Percentiles rank a stretch among this genome's conserved stretches.
Evolutionary conservation across 192 early-diverging fungal genomes (phyloP).

Genomic region (Thoreauomyces humboldtii): DNA sequence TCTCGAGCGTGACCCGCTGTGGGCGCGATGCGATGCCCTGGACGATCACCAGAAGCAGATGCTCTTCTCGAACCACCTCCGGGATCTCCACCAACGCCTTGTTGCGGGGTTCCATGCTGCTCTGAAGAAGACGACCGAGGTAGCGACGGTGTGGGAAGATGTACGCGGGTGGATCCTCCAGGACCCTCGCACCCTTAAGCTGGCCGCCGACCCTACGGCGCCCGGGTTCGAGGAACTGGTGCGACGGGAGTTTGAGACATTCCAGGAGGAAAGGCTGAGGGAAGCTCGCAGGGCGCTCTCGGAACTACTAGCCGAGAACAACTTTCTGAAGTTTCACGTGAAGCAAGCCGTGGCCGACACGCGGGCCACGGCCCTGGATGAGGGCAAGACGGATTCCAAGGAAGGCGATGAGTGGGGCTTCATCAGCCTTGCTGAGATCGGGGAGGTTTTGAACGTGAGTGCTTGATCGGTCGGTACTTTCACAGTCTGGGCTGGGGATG

Average conservation of each 20-base stretch:
- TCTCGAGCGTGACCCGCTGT: slow-evolving; percentile 47
- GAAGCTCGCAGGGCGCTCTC: slow-evolving; percentile 39
- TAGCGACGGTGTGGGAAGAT: slow-evolving; percentile 49
- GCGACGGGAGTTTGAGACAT: slow-evolving; percentile 31
- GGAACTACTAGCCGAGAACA: slow-evolving; percentile 48
- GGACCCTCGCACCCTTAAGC: slow-evolving; percentile 37
- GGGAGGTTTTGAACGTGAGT: slow-evolving; percentile 47
- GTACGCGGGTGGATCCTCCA: slow-evolving; percentile 25
- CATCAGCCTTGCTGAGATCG: slow-evolving; percentile 47
- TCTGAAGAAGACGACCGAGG: slow-evolving; percentile 32
- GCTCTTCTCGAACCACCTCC: slow-evolving; percentile 45
- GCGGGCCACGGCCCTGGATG: slow-evolving; percentile 34
- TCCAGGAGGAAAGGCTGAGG: slow-evolving; percentile 27
- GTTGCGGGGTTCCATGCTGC: slow-evolving; percentile 41
- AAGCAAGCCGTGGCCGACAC: slow-evolving; percentile 39
- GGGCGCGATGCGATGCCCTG: slow-evolving; percentile 31
- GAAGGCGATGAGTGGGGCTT: slow-evolving; percentile 48
- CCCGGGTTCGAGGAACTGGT: neutral
- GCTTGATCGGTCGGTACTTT: no score
- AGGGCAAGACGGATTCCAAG: slow-evolving; percentile 36
- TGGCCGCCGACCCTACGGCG: neutral
- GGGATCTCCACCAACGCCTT: slow-evolving; percentile 37
- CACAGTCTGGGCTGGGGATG: no score
- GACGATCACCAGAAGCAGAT: slow-evolving; percentile 28
- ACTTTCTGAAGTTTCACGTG: slow-evolving; percentile 54